phyloP scores from a whole-genome alignment of 2,329 filamentous ascomycete species.

The Hymenoscyphus salicellus region DNA sequence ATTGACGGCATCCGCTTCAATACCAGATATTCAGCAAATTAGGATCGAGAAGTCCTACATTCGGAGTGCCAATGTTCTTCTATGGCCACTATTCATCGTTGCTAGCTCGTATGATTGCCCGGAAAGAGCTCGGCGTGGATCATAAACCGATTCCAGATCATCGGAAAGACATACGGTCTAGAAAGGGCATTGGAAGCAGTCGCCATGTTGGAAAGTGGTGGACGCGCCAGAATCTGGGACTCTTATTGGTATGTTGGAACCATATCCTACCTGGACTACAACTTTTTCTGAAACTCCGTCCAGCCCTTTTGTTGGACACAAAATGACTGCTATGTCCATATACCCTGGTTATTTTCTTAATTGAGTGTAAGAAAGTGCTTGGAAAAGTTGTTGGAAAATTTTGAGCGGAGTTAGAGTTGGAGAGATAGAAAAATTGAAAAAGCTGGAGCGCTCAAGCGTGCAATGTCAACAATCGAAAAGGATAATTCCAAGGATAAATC shows the following conservation, averaged over 20 bases:
- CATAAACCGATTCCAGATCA: background rate
- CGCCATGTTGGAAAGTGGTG: background rate
- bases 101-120: constrained; percentile 3
- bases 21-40: background rate
- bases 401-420: too few species aligned
- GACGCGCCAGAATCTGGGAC: background rate
- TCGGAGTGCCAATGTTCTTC: constrained; percentile 8
- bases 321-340: background rate
- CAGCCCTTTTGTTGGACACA: background rate
- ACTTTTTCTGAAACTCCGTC: background rate
- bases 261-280: background rate
- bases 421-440: too few species aligned
- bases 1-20: background rate
- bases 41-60: background rate
- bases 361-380: background rate
- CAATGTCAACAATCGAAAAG: too few species aligned
- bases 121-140: background rate
- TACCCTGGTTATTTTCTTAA: background rate
- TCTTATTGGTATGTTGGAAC: background rate
- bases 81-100: constrained; percentile 14
- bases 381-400: too few species aligned
- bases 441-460: too few species aligned
- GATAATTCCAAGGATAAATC: too few species aligned
- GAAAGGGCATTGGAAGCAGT: background rate
- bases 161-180: background rate